Conservation (phyloP, 164 flowering plant species). For the Cinnamomum chago region DNA sequence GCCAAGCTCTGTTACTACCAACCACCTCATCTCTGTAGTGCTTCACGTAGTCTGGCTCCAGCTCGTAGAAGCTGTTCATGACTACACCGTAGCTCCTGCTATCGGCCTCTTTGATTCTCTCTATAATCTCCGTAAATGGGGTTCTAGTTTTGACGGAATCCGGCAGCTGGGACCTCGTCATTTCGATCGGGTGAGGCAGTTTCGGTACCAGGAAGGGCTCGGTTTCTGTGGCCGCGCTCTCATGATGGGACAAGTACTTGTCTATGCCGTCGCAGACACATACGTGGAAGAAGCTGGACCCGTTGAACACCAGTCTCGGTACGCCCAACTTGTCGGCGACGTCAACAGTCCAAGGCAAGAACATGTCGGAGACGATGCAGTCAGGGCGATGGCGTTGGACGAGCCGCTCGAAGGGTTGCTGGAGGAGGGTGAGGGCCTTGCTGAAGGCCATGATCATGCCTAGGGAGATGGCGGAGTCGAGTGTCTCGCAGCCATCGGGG, state of each 20-base stretch:
- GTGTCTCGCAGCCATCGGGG: slow-evolving; percentile 4
- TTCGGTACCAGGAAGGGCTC: slow-evolving; percentile 24
- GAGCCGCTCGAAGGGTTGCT: slow-evolving; percentile 23
- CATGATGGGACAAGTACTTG: slow-evolving; percentile 6
- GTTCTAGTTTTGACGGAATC: neutral
- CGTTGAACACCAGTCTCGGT: slow-evolving; percentile 29
- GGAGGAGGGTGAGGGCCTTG: slow-evolving; percentile 18
- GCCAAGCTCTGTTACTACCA: slow-evolving; percentile 18
- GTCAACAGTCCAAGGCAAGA: slow-evolving; percentile 29
- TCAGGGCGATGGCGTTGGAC: slow-evolving; percentile 24
- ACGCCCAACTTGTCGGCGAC: slow-evolving; percentile 21
- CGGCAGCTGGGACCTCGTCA: slow-evolving; percentile 17
- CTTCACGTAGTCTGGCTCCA: slow-evolving; percentile 26
- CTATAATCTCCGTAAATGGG: neutral
- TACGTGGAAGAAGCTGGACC: slow-evolving; percentile 20
- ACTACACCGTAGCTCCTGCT: slow-evolving; percentile 20
- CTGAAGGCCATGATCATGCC: slow-evolving; percentile 18
- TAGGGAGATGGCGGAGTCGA: neutral
- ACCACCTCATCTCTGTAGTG: slow-evolving; percentile 5
- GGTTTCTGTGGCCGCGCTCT: slow-evolving; percentile 6
- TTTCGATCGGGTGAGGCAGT: slow-evolving; percentile 21
- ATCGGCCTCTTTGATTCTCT: slow-evolving; percentile 1
- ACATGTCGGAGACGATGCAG: slow-evolving; percentile 32
- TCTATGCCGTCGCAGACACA: slow-evolving; percentile 5
- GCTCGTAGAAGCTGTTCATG: slow-evolving; percentile 31